Base-by-base conservation (phyloP, 1,284 basidiomycete species). In the Malassezia nana region DNA sequence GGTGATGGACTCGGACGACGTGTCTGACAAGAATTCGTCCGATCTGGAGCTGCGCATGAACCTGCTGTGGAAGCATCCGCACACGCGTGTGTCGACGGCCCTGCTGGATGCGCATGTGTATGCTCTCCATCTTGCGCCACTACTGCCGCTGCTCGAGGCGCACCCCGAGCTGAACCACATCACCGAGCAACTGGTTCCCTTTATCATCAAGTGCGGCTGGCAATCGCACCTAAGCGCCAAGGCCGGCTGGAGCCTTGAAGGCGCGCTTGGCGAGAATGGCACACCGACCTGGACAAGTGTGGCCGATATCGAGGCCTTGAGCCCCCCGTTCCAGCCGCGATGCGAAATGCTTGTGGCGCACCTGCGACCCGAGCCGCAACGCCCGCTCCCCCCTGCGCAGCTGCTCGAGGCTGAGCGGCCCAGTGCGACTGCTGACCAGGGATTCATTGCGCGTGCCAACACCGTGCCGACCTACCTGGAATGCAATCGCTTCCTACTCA, bases 391-490 rank as follows among this genome's bases (percentile, higher is more conserved):
- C 5, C 39, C 47, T 1, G 20, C 25, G 31, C 52, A 57, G 16
- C 55, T 57, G 20, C 40, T 54, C 9, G 59, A 65, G 18, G 52
- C 50, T 32, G 49, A 51, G n/a, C 38, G 45, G 46, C 30, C 13
- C 20, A 30, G 43, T 16, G 20, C 38, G 18, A 41, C 33, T 10
- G 54, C 35, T 16, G 55, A 56, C 33, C 77, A 81, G 42, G 83
- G 81, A 0, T 80, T 80, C 65, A 80, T 87, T 3, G 81, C 84
- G 30, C 81, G 91, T 28, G 83, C 85, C 2, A 92, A 94, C 71
- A 88, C 82, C n/a, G 76, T 94, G 15, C 81, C 83, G 15, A 79
- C 82, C 1, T 90, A 87, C 69, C 78, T 89, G 62, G 89, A 91
- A 65, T 79, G 86, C 57, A 94, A 90, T 69, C 80, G 86, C 72